phyloP scores from a whole-genome alignment of 148 eudicot genomes.

The Rhododendron vialii region DNA sequence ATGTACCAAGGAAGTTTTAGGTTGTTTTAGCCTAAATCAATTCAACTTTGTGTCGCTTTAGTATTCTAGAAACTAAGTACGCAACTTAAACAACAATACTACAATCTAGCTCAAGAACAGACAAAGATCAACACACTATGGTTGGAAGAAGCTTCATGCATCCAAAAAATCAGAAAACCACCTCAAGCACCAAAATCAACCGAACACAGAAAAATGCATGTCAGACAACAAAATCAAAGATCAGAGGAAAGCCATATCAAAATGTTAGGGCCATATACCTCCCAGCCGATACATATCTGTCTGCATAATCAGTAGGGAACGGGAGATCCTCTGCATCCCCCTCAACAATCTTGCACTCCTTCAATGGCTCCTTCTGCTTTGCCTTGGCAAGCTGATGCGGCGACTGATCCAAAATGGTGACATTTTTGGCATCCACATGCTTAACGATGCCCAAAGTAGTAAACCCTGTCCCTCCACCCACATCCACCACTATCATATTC shows the following conservation, averaged over 20 bases:
- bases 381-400: slow-evolving; percentile 96
- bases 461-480: slow-evolving; percentile 92
- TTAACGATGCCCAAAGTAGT: slow-evolving; percentile 77
- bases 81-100: neutral
- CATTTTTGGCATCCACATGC: slow-evolving; percentile 87
- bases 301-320: slow-evolving; percentile 77
- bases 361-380: slow-evolving; percentile 68
- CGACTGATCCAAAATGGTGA: slow-evolving; percentile 84
- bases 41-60: neutral
- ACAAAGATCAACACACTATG: neutral
- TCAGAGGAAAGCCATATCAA: neutral
- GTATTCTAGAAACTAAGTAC: neutral
- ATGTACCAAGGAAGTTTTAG: neutral
- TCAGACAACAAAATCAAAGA: neutral
- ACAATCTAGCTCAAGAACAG: neutral
- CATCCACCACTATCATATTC: slow-evolving; percentile 68
- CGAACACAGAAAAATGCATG: neutral
- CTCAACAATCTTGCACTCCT: slow-evolving; percentile 75
- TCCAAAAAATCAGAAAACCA: neutral
- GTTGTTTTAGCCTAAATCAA: neutral
- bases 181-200: neutral
- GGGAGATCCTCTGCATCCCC: slow-evolving; percentile 97
- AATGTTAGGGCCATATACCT: slow-evolving; percentile 36
- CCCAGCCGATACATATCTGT: slow-evolving; percentile 90
- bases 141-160: neutral